A percentile compares a stretch with the other conserved stretches of the same genome.
Conservation (phyloP, 306 rosid species). For the Quercus alba region DNA sequence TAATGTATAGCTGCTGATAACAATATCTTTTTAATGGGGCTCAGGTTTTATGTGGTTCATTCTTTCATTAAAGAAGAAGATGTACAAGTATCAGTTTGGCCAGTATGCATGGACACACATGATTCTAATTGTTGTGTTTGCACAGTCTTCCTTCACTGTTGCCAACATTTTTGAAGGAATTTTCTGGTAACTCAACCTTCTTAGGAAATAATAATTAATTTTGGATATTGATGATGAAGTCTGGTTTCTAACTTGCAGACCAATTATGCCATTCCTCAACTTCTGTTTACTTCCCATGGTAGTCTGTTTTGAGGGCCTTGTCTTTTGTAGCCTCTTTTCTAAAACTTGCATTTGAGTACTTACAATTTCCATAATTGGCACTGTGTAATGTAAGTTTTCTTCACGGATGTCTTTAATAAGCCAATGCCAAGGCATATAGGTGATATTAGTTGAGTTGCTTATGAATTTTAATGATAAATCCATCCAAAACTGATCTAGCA, state of each 20-base stretch:
- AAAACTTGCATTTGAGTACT: not conserved
- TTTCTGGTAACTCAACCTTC: constrained; percentile 63
- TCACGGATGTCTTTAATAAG: no score
- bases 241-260: not conserved
- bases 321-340: not conserved
- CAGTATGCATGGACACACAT: constrained; percentile 99
- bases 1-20: constrained; percentile 14
- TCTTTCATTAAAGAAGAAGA: constrained; percentile 91
- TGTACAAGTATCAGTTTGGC: constrained; percentile 99
- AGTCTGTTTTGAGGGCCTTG: not conserved
- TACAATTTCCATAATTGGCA: not conserved
- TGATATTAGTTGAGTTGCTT: not conserved
- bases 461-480: not conserved
- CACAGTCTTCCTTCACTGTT: constrained; percentile 94
- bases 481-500: not conserved
- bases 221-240: not conserved
- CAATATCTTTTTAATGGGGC: constrained; percentile 27
- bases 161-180: constrained; percentile 98
- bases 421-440: no score
- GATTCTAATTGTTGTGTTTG: constrained; percentile 93
- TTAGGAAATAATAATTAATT: not conserved
- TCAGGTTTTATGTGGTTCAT: constrained; percentile 99
- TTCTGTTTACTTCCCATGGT: not conserved
- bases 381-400: no score
- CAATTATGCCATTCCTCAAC: not conserved